Evolutionary conservation across 192 early-diverging fungal species (phyloP), one percentile per base, ranked within the genome.

Genomic region (Glomus cerebriforme): DNA sequence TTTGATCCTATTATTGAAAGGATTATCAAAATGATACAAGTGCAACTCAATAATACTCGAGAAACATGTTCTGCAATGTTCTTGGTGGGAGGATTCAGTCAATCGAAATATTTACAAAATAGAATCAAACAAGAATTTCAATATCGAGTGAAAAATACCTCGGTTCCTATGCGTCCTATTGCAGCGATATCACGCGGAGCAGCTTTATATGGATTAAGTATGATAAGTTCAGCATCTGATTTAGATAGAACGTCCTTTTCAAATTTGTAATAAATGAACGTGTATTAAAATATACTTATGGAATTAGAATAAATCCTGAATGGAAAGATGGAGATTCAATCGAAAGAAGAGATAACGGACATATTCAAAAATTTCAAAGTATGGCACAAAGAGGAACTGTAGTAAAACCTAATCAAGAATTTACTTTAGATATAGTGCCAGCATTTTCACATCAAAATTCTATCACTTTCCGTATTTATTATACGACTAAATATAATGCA

Each of bases 1-100:
- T 90, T 90, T 85, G 87, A 88, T 49, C 88, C 88, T 22, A 85
- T 90, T 19, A 78, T 90, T 47, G 78, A 86, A 31, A 85, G 88
- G 82, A 86, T 90, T 3, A 34, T 90, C 13, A 79, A 78, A 26
- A 67, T 90, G 75, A 87, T 88, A 49, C 85, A 88, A 67, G 82
- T 86, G n/a, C 87, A 88, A 47, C 62, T 89, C 12, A 76, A 83
- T 32, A 83, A 86, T 63, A 81, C 84, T 22, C 9, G 7, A 9
- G 71, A 80, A 32, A 68, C 75, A 8, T 78, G 86, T 24, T 83
- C 86, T 31, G 86, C 86, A 17, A 83, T 89, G 34, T 85, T 89
- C 49, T 60, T 89, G 43, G 86, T 86, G 13, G 88, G 88, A 79
- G 88, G 85, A 0, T 89, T 89, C 77, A 84, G 88, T 17, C 80